Evolutionary conservation across 805 yeast genomes (phyloP), one percentile per base, ranked within the genome.

Genomic region (Ogataea pilisensis): DNA sequence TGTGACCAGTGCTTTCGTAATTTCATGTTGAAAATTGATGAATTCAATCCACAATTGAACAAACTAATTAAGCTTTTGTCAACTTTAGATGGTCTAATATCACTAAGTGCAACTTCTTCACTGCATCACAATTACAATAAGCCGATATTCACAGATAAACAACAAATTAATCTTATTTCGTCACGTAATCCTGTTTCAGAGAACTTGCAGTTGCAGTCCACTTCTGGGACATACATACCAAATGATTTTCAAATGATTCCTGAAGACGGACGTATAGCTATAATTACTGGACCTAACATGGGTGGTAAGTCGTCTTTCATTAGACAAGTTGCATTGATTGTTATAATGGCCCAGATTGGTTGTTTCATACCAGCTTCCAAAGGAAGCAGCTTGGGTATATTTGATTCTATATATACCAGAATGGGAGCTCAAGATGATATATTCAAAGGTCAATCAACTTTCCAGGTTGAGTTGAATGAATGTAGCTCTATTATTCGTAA

Each of bases 231-330:
- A 22, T 85, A 78, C 55, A 85, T 89, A 11, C 71, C 93, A 2
- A 89, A 88, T 56, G 78, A 80, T 47, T 71, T 82, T 5, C 41
- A 57, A 6, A 73, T 89, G 66, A 50, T 66, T 5, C 55, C 63
- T 6, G 54, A 64, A n/a, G 58, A 65, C 3, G 69, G 76, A 12
- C 68, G 87, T 26, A 73, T 76, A 0, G 65, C 80, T 40, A 69
- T 89, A 13, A 75, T 89, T 18, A 85, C 95, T 0, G 95, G 95
- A 0, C 93, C 95, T 0, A 85, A 85, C 50, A 84, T 85, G 89
- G 95, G 95, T 8, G 95, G 95, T 4, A 86, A 86, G 57, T 81
- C 89, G 6, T 79, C 88, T 1, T 80, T 79, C 52, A 86, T 84
- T 13, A 72, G 85, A 38, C 88, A 84, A 46, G 71, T 84, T 9